Evolutionary conservation across 1,284 basidiomycete species (phyloP), one percentile per base, ranked within the genome.

Genomic region (Melampsora larici-populina): DNA sequence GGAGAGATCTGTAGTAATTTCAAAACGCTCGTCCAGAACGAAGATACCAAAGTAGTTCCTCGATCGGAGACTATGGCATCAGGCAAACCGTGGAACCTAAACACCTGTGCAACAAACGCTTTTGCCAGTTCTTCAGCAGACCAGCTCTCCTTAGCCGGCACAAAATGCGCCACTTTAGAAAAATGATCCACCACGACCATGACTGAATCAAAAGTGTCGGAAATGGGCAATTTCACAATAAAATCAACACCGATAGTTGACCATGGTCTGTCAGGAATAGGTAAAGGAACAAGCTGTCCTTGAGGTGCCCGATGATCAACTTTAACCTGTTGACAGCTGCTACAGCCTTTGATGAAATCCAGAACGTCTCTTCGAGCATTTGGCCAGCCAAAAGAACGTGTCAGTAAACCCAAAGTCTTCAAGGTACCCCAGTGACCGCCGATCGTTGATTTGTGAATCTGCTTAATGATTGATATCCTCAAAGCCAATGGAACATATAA

Each of bases 201-300:
- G 7, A 88, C 85, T 8, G 84, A 75, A 73, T 86, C 81, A 79
- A 74, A 86, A 1, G 84, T 84, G 2, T 81, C 79, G 0, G 83
- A 85, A 15, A 9, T 11, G 51, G 69, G 69, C 8, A 70, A 29
- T 40, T 70, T 70, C 13, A 70, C 46, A 60, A 70, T 55, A 60
- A 67, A 64, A 49, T 65, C 43, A 33, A 67, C 62, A 5, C 69
- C 69, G 15, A 77, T 75, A 81, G 49, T 0, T n/a, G n/a, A n/a
- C n/a, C n/a, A n/a, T n/a, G n/a, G n/a, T n/a, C n/a, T n/a, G n/a
- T n/a, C n/a, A n/a, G 85, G 83, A 17, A 83, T 77, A 0, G 80
- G 79, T 21, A 86, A 81, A 15, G 84, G 84, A 71, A 84, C 75
- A 2, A 86, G 80, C 0, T 82, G 77, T 2, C 86, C 85, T 75